A percentile compares a stretch with the other conserved stretches of the same genome.
Conservation (phyloP, 2,329 filamentous ascomycete species). For the Penicillium concentricum region DNA sequence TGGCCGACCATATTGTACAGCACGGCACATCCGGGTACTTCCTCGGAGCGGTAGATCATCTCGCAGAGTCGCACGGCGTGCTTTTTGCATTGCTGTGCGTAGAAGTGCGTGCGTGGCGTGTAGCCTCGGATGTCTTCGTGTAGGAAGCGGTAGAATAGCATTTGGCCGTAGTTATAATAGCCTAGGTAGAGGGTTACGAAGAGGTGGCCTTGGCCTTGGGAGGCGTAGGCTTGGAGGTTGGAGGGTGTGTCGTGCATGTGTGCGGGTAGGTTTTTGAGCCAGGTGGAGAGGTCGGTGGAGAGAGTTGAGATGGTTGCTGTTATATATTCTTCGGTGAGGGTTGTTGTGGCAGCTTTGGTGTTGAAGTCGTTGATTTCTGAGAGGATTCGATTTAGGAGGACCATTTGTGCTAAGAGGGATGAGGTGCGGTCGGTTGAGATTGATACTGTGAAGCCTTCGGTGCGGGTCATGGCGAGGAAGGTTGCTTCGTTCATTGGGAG, state of each 20-base stretch:
- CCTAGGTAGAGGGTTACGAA: slow-evolving; percentile 50
- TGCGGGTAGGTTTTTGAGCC: slow-evolving; percentile 37
- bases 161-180: slow-evolving; percentile 48
- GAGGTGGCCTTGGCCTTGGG: slow-evolving; percentile 42
- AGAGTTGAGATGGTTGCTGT: slow-evolving; percentile 28
- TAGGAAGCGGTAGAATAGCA: slow-evolving; percentile 52
- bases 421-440: slow-evolving; percentile 15
- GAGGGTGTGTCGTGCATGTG: slow-evolving; percentile 39
- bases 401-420: slow-evolving; percentile 40
- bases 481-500: slow-evolving; percentile 41
- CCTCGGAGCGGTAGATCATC: slow-evolving; percentile 42
- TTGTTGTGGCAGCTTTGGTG: slow-evolving; percentile 29
- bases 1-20: slow-evolving; percentile 49
- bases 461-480: slow-evolving; percentile 24
- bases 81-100: slow-evolving; percentile 42
- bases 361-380: slow-evolving; percentile 44
- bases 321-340: slow-evolving; percentile 18
- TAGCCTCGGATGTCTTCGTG: slow-evolving; percentile 28
- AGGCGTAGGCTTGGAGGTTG: slow-evolving; percentile 41
- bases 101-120: slow-evolving; percentile 19
- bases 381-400: slow-evolving; percentile 41
- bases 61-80: slow-evolving; percentile 43
- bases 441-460: not conserved
- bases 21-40: slow-evolving; percentile 39
- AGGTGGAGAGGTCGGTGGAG: slow-evolving; percentile 35